Conservation (phyloP, 805 yeast species). For the Wickerhamomyces subpelliculosus region DNA sequence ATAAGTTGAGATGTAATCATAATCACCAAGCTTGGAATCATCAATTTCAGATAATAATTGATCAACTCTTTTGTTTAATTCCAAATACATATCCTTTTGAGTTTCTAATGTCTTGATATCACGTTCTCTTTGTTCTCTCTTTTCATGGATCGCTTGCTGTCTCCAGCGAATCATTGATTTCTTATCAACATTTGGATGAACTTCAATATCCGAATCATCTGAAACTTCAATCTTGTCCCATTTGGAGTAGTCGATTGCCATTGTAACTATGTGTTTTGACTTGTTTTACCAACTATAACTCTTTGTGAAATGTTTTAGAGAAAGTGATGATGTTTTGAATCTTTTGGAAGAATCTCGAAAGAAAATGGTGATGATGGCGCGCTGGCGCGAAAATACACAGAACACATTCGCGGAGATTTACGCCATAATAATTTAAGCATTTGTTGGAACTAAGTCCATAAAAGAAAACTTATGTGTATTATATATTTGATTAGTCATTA, state of each 20-base stretch:
- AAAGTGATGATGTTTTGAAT: too few relatives aligned
- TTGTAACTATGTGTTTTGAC: too few relatives aligned
- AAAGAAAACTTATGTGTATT: too few relatives aligned
- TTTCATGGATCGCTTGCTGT: constrained; percentile 94
- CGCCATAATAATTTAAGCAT: too few relatives aligned
- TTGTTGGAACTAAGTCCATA: too few relatives aligned
- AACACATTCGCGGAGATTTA: too few relatives aligned
- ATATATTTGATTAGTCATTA: too few relatives aligned
- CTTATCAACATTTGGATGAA: constrained; percentile 97
- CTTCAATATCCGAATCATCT: constrained; percentile 95
- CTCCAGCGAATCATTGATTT: constrained; percentile 90
- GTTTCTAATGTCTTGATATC: constrained; percentile 71
- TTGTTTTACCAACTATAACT: too few relatives aligned
- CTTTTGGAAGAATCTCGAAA: too few relatives aligned
- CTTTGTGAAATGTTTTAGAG: too few relatives aligned
- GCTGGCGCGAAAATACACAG: too few relatives aligned
- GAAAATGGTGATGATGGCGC: too few relatives aligned
- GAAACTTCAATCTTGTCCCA: constrained; percentile 97
- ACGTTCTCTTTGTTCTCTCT: constrained; percentile 71
- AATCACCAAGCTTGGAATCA: constrained; percentile 29
- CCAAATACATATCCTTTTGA: constrained; percentile 75
- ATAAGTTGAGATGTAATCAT: constrained; percentile 29
- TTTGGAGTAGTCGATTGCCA: constrained; percentile 92
- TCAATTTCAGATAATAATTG: constrained; percentile 40
- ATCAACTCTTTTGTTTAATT: constrained; percentile 69